These are phyloP conservation scores for Saturnispora mendoncae DNA, from an alignment of 805 yeast genomes.

Conservation along the genomic window DNA sequence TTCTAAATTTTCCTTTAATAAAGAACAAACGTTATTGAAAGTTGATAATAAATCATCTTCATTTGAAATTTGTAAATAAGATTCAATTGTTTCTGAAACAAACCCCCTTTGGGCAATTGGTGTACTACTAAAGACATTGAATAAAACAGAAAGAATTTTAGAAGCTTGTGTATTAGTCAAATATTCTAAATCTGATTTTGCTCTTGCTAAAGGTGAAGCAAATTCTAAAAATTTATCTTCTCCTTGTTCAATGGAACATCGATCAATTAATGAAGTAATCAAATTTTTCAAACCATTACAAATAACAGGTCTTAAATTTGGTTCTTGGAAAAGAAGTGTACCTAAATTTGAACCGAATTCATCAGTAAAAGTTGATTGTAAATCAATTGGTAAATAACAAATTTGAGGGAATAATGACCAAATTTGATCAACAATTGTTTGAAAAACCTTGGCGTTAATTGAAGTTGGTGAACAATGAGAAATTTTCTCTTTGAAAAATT, in stretches of 20 bases:
- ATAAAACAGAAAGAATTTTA: constrained; percentile 75
- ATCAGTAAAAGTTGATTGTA: constrained; percentile 54
- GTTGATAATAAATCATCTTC: constrained; percentile 60
- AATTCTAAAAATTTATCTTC: constrained; percentile 50
- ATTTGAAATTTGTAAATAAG: constrained; percentile 62
- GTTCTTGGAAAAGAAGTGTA: constrained; percentile 63
- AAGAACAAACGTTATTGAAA: constrained; percentile 76
- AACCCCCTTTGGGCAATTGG: constrained; percentile 74
- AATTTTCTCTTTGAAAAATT: constrained; percentile 43
- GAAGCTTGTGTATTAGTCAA: constrained; percentile 53
- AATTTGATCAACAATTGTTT: constrained; percentile 81
- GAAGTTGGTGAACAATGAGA: constrained; percentile 41
- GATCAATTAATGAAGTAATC: constrained; percentile 47
- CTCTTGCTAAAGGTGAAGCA: constrained; percentile 49
- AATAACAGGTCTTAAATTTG: constrained; percentile 67
- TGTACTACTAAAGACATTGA: constrained; percentile 90
- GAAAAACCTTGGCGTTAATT: constrained; percentile 65
- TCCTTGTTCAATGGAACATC: constrained; percentile 43
- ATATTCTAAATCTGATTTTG: constrained; percentile 52
- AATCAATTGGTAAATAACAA: constrained; percentile 78
- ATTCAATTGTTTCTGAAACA: constrained; percentile 78
- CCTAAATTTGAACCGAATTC: constrained; percentile 71
- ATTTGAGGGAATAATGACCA: constrained; percentile 89
- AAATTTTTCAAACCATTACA: constrained; percentile 73
- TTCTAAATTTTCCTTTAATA: constrained; percentile 68